Base-by-base conservation (phyloP, 805 yeast genomes). In the Dipodascus geniculatus region DNA sequence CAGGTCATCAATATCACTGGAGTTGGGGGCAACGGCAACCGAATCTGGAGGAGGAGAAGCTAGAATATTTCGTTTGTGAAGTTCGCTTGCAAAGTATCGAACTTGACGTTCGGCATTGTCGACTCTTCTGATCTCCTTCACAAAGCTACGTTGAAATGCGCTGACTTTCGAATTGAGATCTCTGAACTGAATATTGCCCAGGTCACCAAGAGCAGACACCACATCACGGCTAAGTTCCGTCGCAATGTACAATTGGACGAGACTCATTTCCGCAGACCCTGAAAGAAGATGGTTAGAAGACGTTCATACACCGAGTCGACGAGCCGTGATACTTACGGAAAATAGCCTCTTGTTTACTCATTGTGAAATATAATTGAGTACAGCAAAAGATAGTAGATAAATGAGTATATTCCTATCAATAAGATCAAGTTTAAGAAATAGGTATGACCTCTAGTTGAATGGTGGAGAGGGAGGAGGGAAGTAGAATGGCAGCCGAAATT, bases 181-280 rank as follows among this genome's bases (percentile, higher is more conserved):
- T 51, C 96, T 75, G 68, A 93, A 88, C 64, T 95, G 96, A 23
- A 93, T 78, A 56, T 81, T 72, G 23, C 96, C 95, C 65, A 87
- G 73, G 59, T 87, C 88, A 2, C 99, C 99, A 38, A 93, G 73
- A 23, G 87, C 80, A 55, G 87, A 79, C n/a, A 89, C 83, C 42
- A 88, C 80, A 56, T 89, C 95, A 58, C 97, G 75, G 4, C 96
- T 80, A 48, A 86, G 83, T 70, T 93, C 99, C 23, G 87, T 82
- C 6, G 98, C 91, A 56, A 93, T 81, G 68, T 87, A 91, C 61
- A 93, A 75, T 73, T 93, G 96, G 52, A 91, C 85, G 62, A 90
- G 78, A 50, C 95, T 81, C 98, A 93, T 95, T 64, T 87, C 95
- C 83, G 98, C 98, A 55, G 98, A 90, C 76, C 96, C 75, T 72